A percentile compares a stretch with the other conserved stretches of the same genome.
phyloP scores from a whole-genome alignment of 1,284 basidiomycete genomes.

The Papiliotrema nemorosa region DNA sequence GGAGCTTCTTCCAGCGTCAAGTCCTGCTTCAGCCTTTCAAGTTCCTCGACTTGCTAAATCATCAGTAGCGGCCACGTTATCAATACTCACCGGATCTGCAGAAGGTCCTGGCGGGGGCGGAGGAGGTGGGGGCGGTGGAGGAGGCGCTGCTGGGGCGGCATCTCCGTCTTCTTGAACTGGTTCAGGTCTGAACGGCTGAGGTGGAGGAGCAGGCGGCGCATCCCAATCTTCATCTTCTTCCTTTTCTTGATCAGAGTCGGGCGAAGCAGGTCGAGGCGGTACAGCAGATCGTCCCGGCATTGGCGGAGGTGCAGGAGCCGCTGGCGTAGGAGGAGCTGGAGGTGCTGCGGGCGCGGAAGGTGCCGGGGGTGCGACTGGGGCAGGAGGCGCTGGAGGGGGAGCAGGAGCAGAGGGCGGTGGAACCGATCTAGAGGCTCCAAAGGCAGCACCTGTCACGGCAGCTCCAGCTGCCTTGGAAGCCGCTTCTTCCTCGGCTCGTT shows the following conservation, averaged over 20 bases:
- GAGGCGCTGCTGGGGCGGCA: slow-evolving; percentile 25
- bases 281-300: slow-evolving; percentile 1
- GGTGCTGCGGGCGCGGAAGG: slow-evolving; percentile 32
- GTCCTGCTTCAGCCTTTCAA: slow-evolving; percentile 42
- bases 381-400: slow-evolving; percentile 24
- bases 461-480: slow-evolving; percentile 58
- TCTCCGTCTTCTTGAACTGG: slow-evolving; percentile 21
- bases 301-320: slow-evolving; percentile 11
- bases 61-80: not conserved
- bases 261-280: slow-evolving; percentile 45
- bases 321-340: slow-evolving; percentile 20
- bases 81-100: slow-evolving; percentile 46
- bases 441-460: slow-evolving; percentile 22
- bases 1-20: slow-evolving; percentile 40
- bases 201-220: slow-evolving; percentile 28
- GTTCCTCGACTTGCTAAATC: slow-evolving; percentile 36
- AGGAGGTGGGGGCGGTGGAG: slow-evolving; percentile 43
- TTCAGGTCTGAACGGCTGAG: slow-evolving; percentile 25
- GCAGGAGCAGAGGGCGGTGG: slow-evolving; percentile 15
- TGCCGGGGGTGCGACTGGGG: slow-evolving; percentile 15
- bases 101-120: slow-evolving; percentile 50
- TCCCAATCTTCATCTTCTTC: slow-evolving; percentile 43
- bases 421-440: slow-evolving; percentile 15
- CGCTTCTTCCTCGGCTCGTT: slow-evolving; percentile 73
- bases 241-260: slow-evolving; percentile 34